Conservation (phyloP, 2,329 filamentous ascomycete species). For the Beauveria pseudobassiana region DNA sequence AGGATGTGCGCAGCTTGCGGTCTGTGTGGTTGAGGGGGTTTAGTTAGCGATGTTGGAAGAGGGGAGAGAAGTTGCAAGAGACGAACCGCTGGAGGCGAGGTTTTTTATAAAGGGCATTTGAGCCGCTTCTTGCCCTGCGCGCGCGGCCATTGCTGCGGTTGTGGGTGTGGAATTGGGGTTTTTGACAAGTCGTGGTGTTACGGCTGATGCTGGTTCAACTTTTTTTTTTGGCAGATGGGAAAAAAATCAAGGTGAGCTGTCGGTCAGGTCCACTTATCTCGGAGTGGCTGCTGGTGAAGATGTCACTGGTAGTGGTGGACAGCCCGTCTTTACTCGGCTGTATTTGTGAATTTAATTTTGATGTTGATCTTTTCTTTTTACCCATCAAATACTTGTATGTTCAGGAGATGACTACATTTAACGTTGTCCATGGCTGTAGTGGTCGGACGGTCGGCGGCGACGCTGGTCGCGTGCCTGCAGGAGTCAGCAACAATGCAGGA, state of each 20-base stretch:
- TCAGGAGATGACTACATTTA: too few relatives aligned
- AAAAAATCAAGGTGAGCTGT: slow-evolving; percentile 14
- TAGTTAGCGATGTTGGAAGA: not conserved
- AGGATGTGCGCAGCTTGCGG: slow-evolving; percentile 67
- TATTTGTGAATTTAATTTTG: too few relatives aligned
- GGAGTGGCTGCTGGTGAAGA: not conserved
- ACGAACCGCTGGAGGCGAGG: slow-evolving; percentile 73
- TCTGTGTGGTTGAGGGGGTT: slow-evolving; percentile 44
- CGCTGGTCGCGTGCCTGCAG: too few relatives aligned
- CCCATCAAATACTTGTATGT: too few relatives aligned
- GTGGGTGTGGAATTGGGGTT: slow-evolving; percentile 12
- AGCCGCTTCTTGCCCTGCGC: slow-evolving; percentile 27
- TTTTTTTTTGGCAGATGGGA: slow-evolving; percentile 9
- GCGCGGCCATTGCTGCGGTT: slow-evolving; percentile 27
- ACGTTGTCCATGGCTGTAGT: too few relatives aligned
- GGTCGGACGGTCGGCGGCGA: too few relatives aligned
- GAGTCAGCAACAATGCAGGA: too few relatives aligned
- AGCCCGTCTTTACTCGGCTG: too few relatives aligned
- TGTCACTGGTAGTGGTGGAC: not conserved
- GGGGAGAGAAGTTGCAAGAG: not conserved
- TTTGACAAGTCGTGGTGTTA: not conserved
- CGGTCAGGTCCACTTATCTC: not conserved
- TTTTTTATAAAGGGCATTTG: slow-evolving; percentile 72
- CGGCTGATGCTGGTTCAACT: not conserved
- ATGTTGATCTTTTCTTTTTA: too few relatives aligned